Base-by-base conservation (phyloP, 257 asterid genomes). In the Misopates orontium region DNA sequence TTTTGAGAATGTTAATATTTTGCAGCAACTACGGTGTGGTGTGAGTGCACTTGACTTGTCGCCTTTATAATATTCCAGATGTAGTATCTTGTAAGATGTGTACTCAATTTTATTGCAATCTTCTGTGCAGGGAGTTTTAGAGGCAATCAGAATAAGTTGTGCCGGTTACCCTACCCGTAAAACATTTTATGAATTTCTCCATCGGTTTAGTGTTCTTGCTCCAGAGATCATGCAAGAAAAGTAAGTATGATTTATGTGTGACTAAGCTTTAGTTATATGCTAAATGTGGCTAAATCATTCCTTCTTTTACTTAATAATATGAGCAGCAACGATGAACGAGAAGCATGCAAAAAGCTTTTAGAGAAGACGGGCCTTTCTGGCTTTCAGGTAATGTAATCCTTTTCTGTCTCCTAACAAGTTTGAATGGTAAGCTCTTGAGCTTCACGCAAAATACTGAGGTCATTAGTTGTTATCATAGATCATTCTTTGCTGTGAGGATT, bases 11-110 rank as follows among this genome's bases (percentile, higher is more conserved):
- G 79, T 67, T 82, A 90, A 88, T 62, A 71, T 94, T 75, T 68
- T 94, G 95, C 97, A 94, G 86, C 99, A 94, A 68, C 83, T 94
- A 50, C 99, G 99, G 59, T 94, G 96, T 87, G 96, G 97, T 72
- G 97, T 94, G 79, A 90, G 99, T 93, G 74, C 65, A 72, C 57
- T 64, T 61, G 50, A 21, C 62, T 55, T 45, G 45, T 42, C 23
- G 68, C 64, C 23, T 66, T 64, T 51, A 15, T 45, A 45, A 45
- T 45, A 45, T 13, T 45, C 51, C 51, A 45, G 4, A 45, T 15
- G 51, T 13, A 45, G 18, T 45, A 45, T 45, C 5, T 36, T 36
- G 42, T 8, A 9, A 9, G 8, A 36, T 36, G 1, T 10, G 10
- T 23, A 51, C 52, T 20, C 45, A 49, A 49, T 62, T 1, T 62